Evolutionary conservation across 352 stramenopile species (phyloP).

Genomic region (Pythium insidiosum): DNA sequence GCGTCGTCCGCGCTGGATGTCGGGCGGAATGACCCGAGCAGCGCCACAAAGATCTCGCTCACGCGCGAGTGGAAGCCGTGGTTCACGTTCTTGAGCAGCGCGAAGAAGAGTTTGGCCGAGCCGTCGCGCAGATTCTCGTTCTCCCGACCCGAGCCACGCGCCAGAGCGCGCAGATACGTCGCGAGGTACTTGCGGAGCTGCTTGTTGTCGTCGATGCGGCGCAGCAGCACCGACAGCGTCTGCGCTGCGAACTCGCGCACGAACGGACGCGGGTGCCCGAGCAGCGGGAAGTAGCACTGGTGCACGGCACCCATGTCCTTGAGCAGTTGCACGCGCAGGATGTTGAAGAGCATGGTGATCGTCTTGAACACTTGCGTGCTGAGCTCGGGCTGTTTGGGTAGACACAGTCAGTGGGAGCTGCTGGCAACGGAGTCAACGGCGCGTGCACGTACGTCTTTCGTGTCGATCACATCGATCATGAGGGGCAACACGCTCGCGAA

Average conservation of each 20-base stretch:
- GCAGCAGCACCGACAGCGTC: conserved; percentile 77
- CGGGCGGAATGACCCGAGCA: conserved; percentile 66
- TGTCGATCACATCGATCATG: conserved; percentile 75
- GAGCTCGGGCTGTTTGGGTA: conserved; percentile 76
- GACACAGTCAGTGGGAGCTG: not conserved
- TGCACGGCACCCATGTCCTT: conserved; percentile 87
- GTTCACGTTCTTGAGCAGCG: conserved; percentile 76
- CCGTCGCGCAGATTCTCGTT: conserved; percentile 72
- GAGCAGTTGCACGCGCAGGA: conserved; percentile 74
- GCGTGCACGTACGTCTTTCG: conserved; percentile 70
- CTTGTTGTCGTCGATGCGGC: conserved; percentile 67
- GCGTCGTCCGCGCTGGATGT: conserved; percentile 18
- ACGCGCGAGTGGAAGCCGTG: conserved; percentile 84
- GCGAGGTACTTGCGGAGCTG: conserved; percentile 75
- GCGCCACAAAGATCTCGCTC: conserved; percentile 61
- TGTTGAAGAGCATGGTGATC: conserved; percentile 85
- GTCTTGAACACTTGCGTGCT: conserved; percentile 90
- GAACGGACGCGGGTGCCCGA: conserved; percentile 79
- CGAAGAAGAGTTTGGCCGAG: conserved; percentile 83
- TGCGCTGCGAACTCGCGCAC: conserved; percentile 87
- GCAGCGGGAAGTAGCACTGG: conserved; percentile 86
- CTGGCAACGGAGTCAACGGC: not conserved
- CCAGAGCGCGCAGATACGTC: conserved; percentile 68
- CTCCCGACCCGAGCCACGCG: conserved; percentile 46
- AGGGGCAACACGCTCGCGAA: conserved; percentile 53